Evolutionary conservation across 345 rosid species (phyloP).

Genomic region (Moricandia arvensis): DNA sequence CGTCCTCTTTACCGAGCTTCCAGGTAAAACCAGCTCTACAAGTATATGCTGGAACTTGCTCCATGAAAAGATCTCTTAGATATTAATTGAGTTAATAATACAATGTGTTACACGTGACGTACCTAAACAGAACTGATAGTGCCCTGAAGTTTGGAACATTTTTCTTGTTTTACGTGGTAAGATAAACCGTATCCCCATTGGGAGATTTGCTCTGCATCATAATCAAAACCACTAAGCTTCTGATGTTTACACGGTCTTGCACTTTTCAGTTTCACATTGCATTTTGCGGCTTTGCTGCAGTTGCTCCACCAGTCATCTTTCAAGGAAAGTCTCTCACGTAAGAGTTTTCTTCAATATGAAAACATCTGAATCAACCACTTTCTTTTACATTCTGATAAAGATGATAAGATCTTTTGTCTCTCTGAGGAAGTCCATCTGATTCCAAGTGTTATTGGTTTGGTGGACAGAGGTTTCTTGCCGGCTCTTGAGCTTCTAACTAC

Average conservation of each 20-base stretch:
- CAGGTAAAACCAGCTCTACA: constrained; percentile 53
- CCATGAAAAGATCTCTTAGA: background rate
- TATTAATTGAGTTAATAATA: background rate
- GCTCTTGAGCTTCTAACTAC: constrained; percentile 62
- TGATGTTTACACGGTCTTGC: constrained; percentile 20
- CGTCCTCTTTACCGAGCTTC: constrained; percentile 95
- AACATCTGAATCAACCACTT: constrained; percentile 9
- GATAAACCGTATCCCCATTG: constrained; percentile 19
- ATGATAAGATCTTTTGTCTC: too few species aligned
- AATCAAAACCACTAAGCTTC: background rate
- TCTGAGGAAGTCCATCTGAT: constrained; percentile 19
- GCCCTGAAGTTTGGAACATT: constrained; percentile 94
- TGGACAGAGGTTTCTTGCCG: constrained; percentile 88
- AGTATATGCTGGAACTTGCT: constrained; percentile 8
- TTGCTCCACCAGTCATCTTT: constrained; percentile 93
- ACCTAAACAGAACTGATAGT: constrained; percentile 85
- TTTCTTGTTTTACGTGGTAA: constrained; percentile 78
- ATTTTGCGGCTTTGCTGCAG: constrained; percentile 78
- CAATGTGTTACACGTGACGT: constrained; percentile 8
- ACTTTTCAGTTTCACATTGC: constrained; percentile 73
- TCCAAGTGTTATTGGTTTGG: constrained; percentile 8
- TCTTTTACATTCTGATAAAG: background rate
- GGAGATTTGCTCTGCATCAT: constrained; percentile 7
- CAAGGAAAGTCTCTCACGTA: constrained; percentile 96
- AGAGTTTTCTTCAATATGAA: constrained; percentile 34